phyloP scores from a whole-genome alignment of 2,329 filamentous ascomycete genomes.

The Cladophialophora carrionii region DNA sequence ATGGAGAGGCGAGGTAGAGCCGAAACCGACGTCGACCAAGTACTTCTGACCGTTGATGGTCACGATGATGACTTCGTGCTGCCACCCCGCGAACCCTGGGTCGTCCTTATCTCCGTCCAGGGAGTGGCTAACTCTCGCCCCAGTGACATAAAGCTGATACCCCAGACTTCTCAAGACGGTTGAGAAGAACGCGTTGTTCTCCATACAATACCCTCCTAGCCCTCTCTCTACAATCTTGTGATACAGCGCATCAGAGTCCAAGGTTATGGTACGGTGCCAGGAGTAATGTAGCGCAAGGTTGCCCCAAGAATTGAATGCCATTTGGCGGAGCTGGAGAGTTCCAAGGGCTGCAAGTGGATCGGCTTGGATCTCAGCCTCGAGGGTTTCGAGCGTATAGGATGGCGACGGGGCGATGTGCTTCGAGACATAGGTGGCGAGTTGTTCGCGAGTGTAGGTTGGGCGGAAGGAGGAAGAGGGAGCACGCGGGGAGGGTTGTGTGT shows the following conservation, averaged over 20 bases:
- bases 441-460: conserved; percentile 44
- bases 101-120: conserved; percentile 44
- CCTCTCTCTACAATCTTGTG: conserved; percentile 57
- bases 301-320: conserved; percentile 59
- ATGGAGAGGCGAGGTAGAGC: conserved; percentile 39
- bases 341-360: conserved; percentile 43
- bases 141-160: conserved; percentile 59
- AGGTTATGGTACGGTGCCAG: conserved; percentile 52
- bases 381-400: conserved; percentile 37
- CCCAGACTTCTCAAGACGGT: conserved; percentile 57
- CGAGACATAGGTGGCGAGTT: conserved; percentile 45
- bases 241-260: conserved; percentile 56
- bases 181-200: conserved; percentile 60
- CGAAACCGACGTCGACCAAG: conserved; percentile 39
- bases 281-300: conserved; percentile 62
- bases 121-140: conserved; percentile 53
- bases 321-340: conserved; percentile 49
- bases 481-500: background rate
- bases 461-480: conserved; percentile 22
- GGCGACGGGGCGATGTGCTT: conserved; percentile 38
- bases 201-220: conserved; percentile 65
- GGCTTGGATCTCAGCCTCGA: conserved; percentile 40
- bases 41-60: conserved; percentile 55
- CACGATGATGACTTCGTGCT: conserved; percentile 66
- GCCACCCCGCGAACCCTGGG: conserved; percentile 53